Percentiles rank a stretch among this genome's conserved stretches.
Conservation (phyloP, 1,284 basidiomycete genomes). For the Phenoliferia sp. region DNA sequence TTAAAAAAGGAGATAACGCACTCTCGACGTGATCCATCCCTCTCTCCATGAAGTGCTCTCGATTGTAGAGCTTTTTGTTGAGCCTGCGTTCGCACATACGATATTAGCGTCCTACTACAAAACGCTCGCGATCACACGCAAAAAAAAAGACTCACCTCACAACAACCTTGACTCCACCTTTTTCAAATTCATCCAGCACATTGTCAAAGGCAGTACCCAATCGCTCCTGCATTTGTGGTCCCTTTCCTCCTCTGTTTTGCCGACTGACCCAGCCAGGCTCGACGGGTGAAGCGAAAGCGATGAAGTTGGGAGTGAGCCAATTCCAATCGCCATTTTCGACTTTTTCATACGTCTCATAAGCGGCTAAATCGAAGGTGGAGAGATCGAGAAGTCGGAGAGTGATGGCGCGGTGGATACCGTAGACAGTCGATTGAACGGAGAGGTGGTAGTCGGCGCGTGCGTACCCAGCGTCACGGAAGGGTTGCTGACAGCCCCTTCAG, state of each 20-base stretch:
- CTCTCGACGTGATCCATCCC: constrained; percentile 82
- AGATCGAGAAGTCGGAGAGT: constrained; percentile 83
- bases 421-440: constrained; percentile 71
- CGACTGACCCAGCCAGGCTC: constrained; percentile 49
- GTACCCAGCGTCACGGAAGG: constrained; percentile 92
- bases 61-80: constrained; percentile 92
- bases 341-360: constrained; percentile 87
- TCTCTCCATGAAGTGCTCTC: constrained; percentile 70
- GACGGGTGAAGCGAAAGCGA: constrained; percentile 92
- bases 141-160: constrained; percentile 49
- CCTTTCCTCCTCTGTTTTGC: constrained; percentile 54
- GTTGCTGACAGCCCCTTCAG: too few species aligned
- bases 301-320: constrained; percentile 59
- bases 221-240: constrained; percentile 57
- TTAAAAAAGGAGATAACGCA: constrained; percentile 5
- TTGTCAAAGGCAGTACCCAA: constrained; percentile 73
- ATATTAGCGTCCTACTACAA: background rate
- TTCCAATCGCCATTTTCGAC: constrained; percentile 96
- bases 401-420: constrained; percentile 93
- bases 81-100: constrained; percentile 48
- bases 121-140: too few species aligned
- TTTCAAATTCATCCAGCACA: constrained; percentile 87
- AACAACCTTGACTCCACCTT: constrained; percentile 81
- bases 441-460: constrained; percentile 89
- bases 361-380: constrained; percentile 74